These are phyloP conservation scores for Rhodotorula sp. DNA, from an alignment of 1,284 basidiomycete species.

Conservation along the genomic window DNA sequence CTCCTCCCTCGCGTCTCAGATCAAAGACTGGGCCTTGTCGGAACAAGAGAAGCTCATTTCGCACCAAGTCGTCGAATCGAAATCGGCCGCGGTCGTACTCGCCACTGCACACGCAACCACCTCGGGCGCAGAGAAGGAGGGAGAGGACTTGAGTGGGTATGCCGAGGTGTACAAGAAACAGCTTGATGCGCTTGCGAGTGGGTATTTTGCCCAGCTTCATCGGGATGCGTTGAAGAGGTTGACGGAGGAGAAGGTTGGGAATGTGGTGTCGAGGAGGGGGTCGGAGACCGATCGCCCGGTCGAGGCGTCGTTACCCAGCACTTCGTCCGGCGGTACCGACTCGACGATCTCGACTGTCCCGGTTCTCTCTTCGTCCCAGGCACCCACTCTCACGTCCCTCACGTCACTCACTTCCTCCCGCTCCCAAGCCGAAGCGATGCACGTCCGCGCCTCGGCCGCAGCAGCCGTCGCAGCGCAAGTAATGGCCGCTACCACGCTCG, in stretches of 20 bases:
- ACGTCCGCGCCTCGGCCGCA: conserved; percentile 38
- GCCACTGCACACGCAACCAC: conserved; percentile 3
- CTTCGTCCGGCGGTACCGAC: background rate
- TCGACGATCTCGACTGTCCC: background rate
- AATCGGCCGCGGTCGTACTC: conserved; percentile 31
- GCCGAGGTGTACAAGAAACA: conserved; percentile 37
- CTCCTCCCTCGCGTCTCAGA: conserved; percentile 24
- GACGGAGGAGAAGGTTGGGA: conserved; percentile 12
- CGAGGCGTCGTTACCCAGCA: background rate
- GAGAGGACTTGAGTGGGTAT: conserved; percentile 32
- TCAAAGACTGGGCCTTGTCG: conserved; percentile 34
- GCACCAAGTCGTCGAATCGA: conserved; percentile 30
- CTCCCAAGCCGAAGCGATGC: conserved; percentile 30
- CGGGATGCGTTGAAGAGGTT: conserved; percentile 37
- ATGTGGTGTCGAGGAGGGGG: background rate
- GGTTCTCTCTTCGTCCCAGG: conserved; percentile 13
- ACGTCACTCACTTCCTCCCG: conserved; percentile 18
- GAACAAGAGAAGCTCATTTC: conserved; percentile 36
- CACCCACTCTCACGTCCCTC: conserved; percentile 20
- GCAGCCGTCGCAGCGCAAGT: conserved; percentile 41
- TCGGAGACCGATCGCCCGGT: background rate
- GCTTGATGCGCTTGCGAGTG: conserved; percentile 38
- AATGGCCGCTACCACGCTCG: conserved; percentile 40
- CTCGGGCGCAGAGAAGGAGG: background rate
- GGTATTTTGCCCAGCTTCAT: conserved; percentile 40